Base-by-base conservation (phyloP, 2,329 filamentous ascomycete species). In the Berkeleyomyces rouxiae region DNA sequence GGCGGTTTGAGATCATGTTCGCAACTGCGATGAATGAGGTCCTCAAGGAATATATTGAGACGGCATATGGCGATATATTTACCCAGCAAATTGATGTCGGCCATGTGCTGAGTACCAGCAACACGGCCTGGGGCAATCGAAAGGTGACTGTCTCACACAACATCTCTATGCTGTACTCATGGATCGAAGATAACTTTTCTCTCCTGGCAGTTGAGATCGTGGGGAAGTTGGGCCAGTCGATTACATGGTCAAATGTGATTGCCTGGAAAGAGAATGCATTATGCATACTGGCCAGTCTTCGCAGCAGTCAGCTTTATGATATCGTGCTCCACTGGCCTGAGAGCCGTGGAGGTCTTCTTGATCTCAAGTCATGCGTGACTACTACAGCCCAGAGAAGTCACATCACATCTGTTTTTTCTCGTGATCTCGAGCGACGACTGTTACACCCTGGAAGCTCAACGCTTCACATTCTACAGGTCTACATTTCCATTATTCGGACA, bases 381-480 rank as follows among this genome's bases (percentile, higher is more conserved):
- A 84, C 85, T 1, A 79, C 86, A 2, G 80, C 83, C 63, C 80
- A 84, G 42, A 85, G 89, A 60, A 75, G 86, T 23, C 79, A 87
- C 67, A 77, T 93, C 7, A 90, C 86, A 1, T 80, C 83, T 49
- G 79, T 78, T 44, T 92, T 92, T 71, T 82, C 84, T 1, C 75
- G 78, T 7, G 80, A 85, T 9, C 72, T 92, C 16, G 82, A 83
- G 64, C 79, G 76, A 61, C 81, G 86, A 11, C 74, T 95, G 6
- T 75, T 93, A 9, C 87, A 92, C 68, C 84, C 88, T 1, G 88
- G 87, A 2, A 80, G 85, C 47, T 90, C 86, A 16, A 91, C 88
- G 1, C 78, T 87, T 2, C 82, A 88, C 65, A 89, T 92, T 42
- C 71, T 92, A 59, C 83, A 85, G 67, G 83, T 86, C 2, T 92